Conservation (phyloP, 2,329 filamentous ascomycete genomes). For the Clonostachys rosea region DNA sequence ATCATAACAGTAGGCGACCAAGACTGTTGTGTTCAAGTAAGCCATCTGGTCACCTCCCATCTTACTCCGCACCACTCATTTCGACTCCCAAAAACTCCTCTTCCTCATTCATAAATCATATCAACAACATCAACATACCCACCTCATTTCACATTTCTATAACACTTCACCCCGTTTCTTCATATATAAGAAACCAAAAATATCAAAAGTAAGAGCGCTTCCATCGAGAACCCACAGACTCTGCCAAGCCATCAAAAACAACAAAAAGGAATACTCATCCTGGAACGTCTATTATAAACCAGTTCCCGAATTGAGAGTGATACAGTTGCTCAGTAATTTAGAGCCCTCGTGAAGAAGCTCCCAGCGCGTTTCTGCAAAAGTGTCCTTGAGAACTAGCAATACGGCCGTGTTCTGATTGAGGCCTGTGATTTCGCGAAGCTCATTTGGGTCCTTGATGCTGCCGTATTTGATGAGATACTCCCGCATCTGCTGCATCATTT, state of each 20-base stretch:
- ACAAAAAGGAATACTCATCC: conserved; percentile 1
- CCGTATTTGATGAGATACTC: conserved; percentile 71
- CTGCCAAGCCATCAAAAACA: conserved; percentile 5
- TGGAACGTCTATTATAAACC: conserved; percentile 12
- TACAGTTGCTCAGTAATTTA: conserved; percentile 75
- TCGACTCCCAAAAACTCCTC: too few species aligned
- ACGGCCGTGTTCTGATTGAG: conserved; percentile 81
- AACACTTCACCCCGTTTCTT: background rate
- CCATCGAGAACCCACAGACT: too few species aligned
- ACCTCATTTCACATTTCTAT: background rate
- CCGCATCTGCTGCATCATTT: conserved; percentile 74
- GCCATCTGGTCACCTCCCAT: too few species aligned
- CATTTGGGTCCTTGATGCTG: conserved; percentile 68
- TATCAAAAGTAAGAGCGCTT: conserved; percentile 7
- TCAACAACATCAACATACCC: too few species aligned
- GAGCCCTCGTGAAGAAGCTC: conserved; percentile 87
- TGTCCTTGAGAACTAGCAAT: conserved; percentile 74
- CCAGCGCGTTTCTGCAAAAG: conserved; percentile 82
- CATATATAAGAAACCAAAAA: conserved; percentile 1
- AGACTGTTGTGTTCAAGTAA: too few species aligned
- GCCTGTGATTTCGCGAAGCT: conserved; percentile 67
- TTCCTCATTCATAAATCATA: too few species aligned
- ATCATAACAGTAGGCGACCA: too few species aligned
- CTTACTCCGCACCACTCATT: too few species aligned
- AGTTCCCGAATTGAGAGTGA: conserved; percentile 35